Percentiles rank a stretch among this genome's conserved stretches.
These are phyloP conservation scores for Verticillium zaregamsianum DNA, from an alignment of 2,329 filamentous ascomycete genomes.

Conservation along the genomic window DNA sequence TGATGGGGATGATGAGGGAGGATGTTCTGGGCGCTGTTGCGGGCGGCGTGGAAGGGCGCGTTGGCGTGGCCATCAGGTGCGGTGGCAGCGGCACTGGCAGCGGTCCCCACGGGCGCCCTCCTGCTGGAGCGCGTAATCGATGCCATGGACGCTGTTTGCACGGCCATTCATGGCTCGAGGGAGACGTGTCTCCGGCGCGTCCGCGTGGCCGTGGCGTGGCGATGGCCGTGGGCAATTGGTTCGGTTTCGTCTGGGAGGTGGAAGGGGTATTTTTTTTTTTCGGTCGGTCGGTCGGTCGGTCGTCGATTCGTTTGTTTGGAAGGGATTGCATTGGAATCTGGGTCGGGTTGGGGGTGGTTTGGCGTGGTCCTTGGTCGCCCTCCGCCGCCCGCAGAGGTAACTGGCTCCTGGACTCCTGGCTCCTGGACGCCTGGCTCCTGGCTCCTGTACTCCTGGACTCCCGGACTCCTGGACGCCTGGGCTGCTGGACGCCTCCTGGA, in stretches of 20 bases:
- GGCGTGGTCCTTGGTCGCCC: not conserved
- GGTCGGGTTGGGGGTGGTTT: not conserved
- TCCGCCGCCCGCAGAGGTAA: not conserved
- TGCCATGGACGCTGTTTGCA: slow-evolving; percentile 37
- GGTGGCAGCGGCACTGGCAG: not conserved
- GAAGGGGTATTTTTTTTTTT: not conserved
- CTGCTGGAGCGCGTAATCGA: slow-evolving; percentile 47
- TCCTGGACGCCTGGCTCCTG: too few relatives aligned
- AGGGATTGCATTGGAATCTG: not conserved
- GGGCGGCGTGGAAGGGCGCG: slow-evolving; percentile 21
- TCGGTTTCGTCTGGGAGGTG: not conserved
- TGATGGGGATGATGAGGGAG: slow-evolving; percentile 7
- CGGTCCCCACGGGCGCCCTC: slow-evolving; percentile 24
- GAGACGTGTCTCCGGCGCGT: not conserved
- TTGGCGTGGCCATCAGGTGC: slow-evolving; percentile 12
- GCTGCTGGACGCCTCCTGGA: too few relatives aligned
- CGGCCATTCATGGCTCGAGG: slow-evolving; percentile 22
- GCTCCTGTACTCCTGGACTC: too few relatives aligned
- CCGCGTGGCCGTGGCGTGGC: slow-evolving; percentile 6
- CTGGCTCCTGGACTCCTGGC: too few relatives aligned
- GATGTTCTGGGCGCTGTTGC: slow-evolving; percentile 26
- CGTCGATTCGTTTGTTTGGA: not conserved
- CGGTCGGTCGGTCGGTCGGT: not conserved
- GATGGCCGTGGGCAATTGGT: not conserved
- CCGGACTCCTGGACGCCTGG: too few relatives aligned